A percentile compares a stretch with the other conserved stretches of the same genome.
Conservation (phyloP, 192 early-diverging fungal genomes). For the Coemansia sp. region DNA sequence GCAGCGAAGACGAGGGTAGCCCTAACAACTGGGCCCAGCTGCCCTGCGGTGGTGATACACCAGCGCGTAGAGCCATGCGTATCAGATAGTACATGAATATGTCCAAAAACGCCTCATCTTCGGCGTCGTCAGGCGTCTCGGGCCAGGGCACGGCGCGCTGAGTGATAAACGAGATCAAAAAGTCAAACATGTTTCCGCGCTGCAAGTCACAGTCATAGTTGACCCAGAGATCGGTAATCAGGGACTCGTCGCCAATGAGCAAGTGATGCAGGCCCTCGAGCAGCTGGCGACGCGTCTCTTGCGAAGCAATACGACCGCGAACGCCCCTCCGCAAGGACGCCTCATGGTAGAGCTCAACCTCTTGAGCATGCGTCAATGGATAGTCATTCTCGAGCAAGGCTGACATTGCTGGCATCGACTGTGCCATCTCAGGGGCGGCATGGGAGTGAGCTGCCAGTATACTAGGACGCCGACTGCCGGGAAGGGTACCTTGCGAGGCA, state of each 20-base stretch:
- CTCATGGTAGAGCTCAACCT: slow-evolving; percentile 43
- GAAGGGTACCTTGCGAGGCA: not conserved
- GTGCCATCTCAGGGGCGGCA: not conserved
- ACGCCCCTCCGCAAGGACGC: slow-evolving; percentile 43
- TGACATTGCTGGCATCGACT: slow-evolving; percentile 15
- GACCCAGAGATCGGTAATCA: slow-evolving; percentile 89
- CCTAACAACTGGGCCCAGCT: slow-evolving; percentile 40
- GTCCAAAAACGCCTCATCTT: slow-evolving; percentile 50
- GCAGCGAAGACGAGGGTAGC: not conserved
- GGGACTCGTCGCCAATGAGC: slow-evolving; percentile 70
- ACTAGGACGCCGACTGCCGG: slow-evolving; percentile 27
- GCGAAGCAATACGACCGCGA: slow-evolving; percentile 58
- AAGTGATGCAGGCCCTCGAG: slow-evolving; percentile 70
- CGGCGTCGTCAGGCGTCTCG: slow-evolving; percentile 17
- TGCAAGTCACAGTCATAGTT: slow-evolving; percentile 91
- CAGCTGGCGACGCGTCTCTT: slow-evolving; percentile 84
- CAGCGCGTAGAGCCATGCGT: slow-evolving; percentile 45
- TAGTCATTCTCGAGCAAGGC: slow-evolving; percentile 27
- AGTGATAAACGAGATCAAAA: slow-evolving; percentile 41
- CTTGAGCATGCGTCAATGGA: slow-evolving; percentile 38
- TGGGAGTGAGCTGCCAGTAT: slow-evolving; percentile 6
- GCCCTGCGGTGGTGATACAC: slow-evolving; percentile 33
- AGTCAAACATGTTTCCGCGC: slow-evolving; percentile 85
- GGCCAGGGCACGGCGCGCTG: slow-evolving; percentile 50
- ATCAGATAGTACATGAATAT: slow-evolving; percentile 47